Base-by-base conservation (phyloP, 495 filamentous ascomycete genomes). In the Trichoderma orchidacearum region DNA sequence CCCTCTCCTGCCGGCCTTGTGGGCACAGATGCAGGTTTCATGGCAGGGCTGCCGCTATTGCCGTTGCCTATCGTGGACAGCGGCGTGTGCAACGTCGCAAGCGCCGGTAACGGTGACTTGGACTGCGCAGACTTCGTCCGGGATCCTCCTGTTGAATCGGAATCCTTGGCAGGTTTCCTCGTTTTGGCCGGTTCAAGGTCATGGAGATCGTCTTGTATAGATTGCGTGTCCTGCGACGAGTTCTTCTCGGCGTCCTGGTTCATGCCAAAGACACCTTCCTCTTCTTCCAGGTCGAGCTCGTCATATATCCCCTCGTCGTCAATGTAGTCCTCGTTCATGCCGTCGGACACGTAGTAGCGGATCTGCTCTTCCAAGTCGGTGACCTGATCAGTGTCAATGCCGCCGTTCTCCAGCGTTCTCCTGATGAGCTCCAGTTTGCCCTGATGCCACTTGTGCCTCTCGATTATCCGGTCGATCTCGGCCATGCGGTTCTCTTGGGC, bases 391-490 rank as follows among this genome's bases (percentile, higher is more conserved):
- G 81, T 75, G 51, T 98, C 94, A 58, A 96, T 78, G 59, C 85
- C 86, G 51, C 90, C 92, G 68, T 98, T 98, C 61, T 96, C 89
- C 56, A 98, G 73, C 29, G 90, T 85, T 58, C 93, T 85, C 62
- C 89, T 79, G 55, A 97, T 83, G 48, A 97, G 77, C 70, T 98
- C 93, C 59, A 98, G 77, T 68, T 95, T 96, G 58, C 82, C 81
- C 61, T 92, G 84, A 64, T 98, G 94, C 86, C 88, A 96, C 70
- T 96, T 97, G 75, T 97, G 91, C 57, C 87, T 83, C 67, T 98
- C 94, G 63, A 87, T 86, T 62, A 85, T 76, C 56, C 78, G 78
- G 60, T 91, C 84, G 54, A 98, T 86, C 64, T 92, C 86, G 17
- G 87, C 82, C 72, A 96, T 80, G 51, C 93, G 83, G 58, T 95